phyloP scores from a whole-genome alignment of 805 yeast genomes.

The Ogataea neopini region DNA sequence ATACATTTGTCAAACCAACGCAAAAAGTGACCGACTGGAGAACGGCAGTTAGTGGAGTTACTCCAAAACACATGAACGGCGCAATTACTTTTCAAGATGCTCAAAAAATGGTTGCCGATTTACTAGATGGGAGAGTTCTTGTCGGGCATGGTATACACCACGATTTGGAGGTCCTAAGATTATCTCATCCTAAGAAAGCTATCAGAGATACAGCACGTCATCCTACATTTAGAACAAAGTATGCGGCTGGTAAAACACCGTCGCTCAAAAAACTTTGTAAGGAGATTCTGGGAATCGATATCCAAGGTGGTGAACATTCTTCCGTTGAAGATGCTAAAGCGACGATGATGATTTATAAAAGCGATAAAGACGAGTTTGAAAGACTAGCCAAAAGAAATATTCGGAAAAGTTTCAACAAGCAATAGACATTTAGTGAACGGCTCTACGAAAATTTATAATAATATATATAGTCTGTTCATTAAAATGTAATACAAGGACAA shows the following conservation, averaged over 20 bases:
- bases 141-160: slow-evolving; percentile 87
- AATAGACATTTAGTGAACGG: background rate
- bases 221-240: slow-evolving; percentile 53
- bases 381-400: slow-evolving; percentile 19
- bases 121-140: slow-evolving; percentile 56
- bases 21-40: slow-evolving; percentile 87
- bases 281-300: slow-evolving; percentile 56
- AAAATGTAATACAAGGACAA: background rate
- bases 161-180: slow-evolving; percentile 66
- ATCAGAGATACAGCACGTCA: slow-evolving; percentile 77
- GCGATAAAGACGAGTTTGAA: slow-evolving; percentile 64
- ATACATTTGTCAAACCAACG: slow-evolving; percentile 71
- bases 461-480: background rate
- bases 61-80: slow-evolving; percentile 63
- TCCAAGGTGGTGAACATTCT: slow-evolving; percentile 77
- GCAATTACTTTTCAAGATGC: slow-evolving; percentile 73
- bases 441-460: background rate
- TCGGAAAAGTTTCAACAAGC: background rate
- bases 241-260: slow-evolving; percentile 71
- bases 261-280: slow-evolving; percentile 63
- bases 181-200: slow-evolving; percentile 64
- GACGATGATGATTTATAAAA: slow-evolving; percentile 76
- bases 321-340: slow-evolving; percentile 91
- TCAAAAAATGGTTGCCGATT: slow-evolving; percentile 52
- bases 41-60: slow-evolving; percentile 88